Base-by-base conservation (phyloP, 2,329 filamentous ascomycete species). In the Arthrobotrys conoides region DNA sequence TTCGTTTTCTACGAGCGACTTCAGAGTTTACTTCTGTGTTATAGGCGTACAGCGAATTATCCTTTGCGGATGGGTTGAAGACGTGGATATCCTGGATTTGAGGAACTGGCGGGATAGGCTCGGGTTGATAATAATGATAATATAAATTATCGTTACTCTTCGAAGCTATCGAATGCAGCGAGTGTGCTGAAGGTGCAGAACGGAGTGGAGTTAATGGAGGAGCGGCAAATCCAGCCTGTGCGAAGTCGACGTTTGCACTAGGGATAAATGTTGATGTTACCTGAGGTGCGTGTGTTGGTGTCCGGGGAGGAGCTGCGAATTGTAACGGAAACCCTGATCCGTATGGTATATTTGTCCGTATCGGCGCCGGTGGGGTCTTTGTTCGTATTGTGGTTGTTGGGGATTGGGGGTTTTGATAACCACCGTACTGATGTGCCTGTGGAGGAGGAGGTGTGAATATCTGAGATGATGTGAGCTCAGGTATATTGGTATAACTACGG, bases 21-120 rank as follows among this genome's bases (percentile, higher is more conserved):
- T 79, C 67, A 57, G 48, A 65, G 57, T 72, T 79, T 18, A 79
- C n/a, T 63, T 75, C 76, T 36, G 69, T 75, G 55, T 79, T 79
- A 33, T 70, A 71, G 8, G 69, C 70, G 66, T 66, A 67, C 24
- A 79, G 51, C 1, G 76, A 73, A 41, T 73, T 79, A 55, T 79
- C 76, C 51, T 79, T 73, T 10, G 30, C 18, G 12, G 70, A 73
- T 33, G 76, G 71, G 18, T 71, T 79, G 57, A 79, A 79, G 20
- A 79, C 70, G 76, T 79, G 76, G 76, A 79, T 79, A 44, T 79
- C 76, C 30, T 79, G 76, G 30, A 79, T 71, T 33, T 75, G 69
- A 6, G 76, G 76, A 27, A 79, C 76, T 16, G 76, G 76, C n/a
- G 76, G 76, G 22, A 79, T 41, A 2, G 49, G 57, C 5, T 79